Conservation (phyloP, 108 stramenopile genomes). For the Pseudonitzschia pungens region DNA sequence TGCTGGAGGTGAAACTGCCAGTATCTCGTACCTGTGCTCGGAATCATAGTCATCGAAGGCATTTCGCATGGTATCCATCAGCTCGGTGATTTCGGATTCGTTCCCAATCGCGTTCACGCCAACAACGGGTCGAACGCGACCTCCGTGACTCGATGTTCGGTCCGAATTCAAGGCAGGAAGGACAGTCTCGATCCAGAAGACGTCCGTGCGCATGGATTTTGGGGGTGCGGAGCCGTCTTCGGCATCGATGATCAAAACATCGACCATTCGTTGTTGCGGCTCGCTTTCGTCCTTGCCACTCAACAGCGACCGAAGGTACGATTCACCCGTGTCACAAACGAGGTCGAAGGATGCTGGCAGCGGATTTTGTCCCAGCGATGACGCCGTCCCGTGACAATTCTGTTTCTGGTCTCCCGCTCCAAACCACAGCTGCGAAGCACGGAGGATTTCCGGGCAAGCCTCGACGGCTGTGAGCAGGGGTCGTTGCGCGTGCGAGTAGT, state of each 20-base stretch:
- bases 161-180: background rate
- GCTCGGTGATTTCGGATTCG: background rate
- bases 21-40: background rate
- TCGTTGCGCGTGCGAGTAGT: background rate
- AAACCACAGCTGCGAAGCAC: background rate
- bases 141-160: background rate
- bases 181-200: background rate
- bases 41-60: background rate
- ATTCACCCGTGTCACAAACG: background rate
- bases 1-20: background rate
- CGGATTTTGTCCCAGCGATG: no score
- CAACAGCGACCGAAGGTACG: background rate
- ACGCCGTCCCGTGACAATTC: background rate
- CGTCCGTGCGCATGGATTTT: background rate
- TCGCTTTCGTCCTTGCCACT: background rate
- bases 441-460: slow-evolving; percentile 4
- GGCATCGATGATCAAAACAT: slow-evolving; percentile 6
- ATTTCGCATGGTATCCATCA: background rate
- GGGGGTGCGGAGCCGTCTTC: slow-evolving; percentile 5
- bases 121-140: background rate
- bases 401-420: background rate
- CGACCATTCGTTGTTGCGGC: background rate
- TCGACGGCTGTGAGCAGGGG: background rate
- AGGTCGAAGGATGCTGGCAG: background rate
- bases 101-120: slow-evolving; percentile 3